Base-by-base conservation (phyloP, 179 eudicot species). In the Pouteria campechiana region DNA sequence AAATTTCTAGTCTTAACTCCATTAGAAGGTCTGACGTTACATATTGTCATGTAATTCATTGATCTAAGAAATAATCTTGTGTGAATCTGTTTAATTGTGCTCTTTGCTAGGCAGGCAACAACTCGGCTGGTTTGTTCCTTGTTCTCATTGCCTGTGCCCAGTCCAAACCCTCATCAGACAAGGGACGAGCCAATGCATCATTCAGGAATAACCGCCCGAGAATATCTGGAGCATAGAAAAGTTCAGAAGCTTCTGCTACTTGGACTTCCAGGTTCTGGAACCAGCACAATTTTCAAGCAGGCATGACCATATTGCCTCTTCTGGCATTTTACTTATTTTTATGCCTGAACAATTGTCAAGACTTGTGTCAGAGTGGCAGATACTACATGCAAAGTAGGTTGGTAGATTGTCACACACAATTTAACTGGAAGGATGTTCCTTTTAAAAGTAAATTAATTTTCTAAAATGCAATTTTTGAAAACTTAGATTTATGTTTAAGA, bases 241-340 rank as follows among this genome's bases (percentile, higher is more conserved):
- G 33, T 44, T 25, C 94, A 79, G 57, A 90, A 79, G 74, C 82
- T 90, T 48, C 82, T 90, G 41, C 74, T 90, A 17, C 72, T 90
- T 46, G 98, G 98, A 32, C 66, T 71, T 12, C 76, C 65, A 40
- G 83, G 94, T 32, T 73, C 96, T 43, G 99, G 99, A 50, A 87
- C 96, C 48, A 92, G 99, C 79, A 92, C 99, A 5, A 69, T 90
- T 7, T 90, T 86, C 58, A 90, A 90, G 82, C 98, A 90, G 94
- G 98, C 79, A 60, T 13, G 35, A 3, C 19, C 12, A 18, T 28
- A 19, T 48, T 31, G 14, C 9, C 2, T 40, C 7, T 14, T 5
- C 29, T 30, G n/a, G n/a, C n/a, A n/a, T n/a, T n/a, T n/a, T n/a
- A n/a, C n/a, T n/a, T n/a, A n/a, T n/a, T n/a, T n/a, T n/a, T n/a